phyloP scores from a whole-genome alignment of 108 stramenopile genomes.

The Nitzschia sp. region DNA sequence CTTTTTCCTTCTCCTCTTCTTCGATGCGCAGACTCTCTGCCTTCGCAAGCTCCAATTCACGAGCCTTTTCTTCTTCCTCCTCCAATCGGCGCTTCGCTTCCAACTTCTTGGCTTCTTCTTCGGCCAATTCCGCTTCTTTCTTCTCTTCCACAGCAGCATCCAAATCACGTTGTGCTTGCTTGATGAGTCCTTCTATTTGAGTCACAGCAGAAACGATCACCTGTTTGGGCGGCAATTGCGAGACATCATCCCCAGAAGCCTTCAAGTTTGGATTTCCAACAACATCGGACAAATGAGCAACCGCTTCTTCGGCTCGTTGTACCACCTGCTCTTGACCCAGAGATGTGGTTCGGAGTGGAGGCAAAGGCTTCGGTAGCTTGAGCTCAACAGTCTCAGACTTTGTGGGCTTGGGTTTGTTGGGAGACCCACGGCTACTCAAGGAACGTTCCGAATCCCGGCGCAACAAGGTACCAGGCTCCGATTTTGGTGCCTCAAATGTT shows the following conservation, averaged over 20 bases:
- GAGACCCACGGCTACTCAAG: too few relatives aligned
- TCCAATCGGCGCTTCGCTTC: conserved; percentile 15
- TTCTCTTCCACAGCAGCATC: conserved; percentile 11
- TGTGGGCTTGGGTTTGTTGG: too few relatives aligned
- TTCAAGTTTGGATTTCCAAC: conserved; percentile 3
- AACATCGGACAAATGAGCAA: conserved; percentile 31
- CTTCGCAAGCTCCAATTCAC: not conserved
- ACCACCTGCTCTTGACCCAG: conserved; percentile 26
- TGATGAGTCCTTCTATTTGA: conserved; percentile 34
- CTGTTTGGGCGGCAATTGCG: conserved; percentile 39
- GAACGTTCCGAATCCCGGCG: too few relatives aligned
- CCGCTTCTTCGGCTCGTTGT: conserved; percentile 33
- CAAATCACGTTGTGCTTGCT: conserved; percentile 19
- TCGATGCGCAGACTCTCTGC: conserved; percentile 22
- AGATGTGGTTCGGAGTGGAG: conserved; percentile 22
- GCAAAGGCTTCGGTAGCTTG: not conserved
- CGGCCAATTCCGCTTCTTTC: conserved; percentile 15
- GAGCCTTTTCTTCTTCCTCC: conserved; percentile 4
- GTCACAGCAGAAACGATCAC: conserved; percentile 35
- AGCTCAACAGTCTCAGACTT: too few relatives aligned
- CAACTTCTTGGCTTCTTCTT: conserved; percentile 20
- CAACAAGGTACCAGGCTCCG: too few relatives aligned
- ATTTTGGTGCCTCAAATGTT: too few relatives aligned
- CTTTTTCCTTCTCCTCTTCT: conserved; percentile 14
- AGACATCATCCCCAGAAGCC: conserved; percentile 2